phyloP scores from a whole-genome alignment of 257 asterid genomes.

The Solanum bulbocastanum region DNA sequence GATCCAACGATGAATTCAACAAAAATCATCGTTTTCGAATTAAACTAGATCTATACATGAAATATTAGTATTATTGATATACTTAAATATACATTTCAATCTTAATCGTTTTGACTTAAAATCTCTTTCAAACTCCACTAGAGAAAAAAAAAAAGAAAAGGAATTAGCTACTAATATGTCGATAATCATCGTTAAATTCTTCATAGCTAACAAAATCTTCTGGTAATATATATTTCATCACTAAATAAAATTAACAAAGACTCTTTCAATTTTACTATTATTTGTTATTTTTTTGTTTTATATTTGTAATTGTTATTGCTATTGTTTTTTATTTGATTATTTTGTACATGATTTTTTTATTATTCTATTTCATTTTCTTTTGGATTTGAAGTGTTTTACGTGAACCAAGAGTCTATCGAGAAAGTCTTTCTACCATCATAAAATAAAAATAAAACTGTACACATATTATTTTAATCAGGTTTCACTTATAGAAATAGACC shows the following conservation, averaged over 20 bases:
- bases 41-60: background rate
- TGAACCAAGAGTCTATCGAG: too few relatives aligned
- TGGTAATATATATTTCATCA: background rate
- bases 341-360: too few relatives aligned
- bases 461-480: fast-evolving
- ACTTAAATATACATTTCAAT: background rate
- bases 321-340: too few relatives aligned
- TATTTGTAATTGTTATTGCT: too few relatives aligned
- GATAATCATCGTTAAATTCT: background rate
- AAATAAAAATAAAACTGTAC: too few relatives aligned
- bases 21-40: background rate
- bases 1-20: background rate
- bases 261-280: too few relatives aligned
- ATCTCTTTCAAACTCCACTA: background rate
- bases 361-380: too few relatives aligned
- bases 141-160: background rate
- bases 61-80: background rate
- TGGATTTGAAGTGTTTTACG: too few relatives aligned
- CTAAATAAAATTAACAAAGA: background rate
- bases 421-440: too few relatives aligned
- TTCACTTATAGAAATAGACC: background rate
- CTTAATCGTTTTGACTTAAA: background rate
- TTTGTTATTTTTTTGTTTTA: too few relatives aligned
- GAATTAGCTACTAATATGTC: background rate
- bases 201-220: background rate